A percentile compares a stretch with the other conserved stretches of the same genome.
phyloP scores from a whole-genome alignment of 805 yeast species.

The Cyberlindnera petersonii region DNA sequence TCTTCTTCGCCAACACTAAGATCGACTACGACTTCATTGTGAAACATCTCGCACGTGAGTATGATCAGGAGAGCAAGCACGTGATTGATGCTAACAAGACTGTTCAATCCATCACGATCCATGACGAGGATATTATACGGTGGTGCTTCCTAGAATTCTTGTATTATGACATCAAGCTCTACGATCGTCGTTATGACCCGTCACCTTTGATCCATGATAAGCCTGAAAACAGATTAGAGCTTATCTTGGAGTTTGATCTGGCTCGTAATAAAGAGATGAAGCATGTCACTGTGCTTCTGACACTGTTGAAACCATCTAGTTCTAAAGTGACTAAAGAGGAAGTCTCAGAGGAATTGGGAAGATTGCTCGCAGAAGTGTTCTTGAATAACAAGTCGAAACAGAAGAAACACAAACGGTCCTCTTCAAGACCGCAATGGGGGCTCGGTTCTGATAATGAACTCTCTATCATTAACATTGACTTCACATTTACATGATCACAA shows the following conservation, averaged over 20 bases:
- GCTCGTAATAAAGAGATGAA: neutral
- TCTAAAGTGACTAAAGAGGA: constrained; percentile 11
- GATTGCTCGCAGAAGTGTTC: constrained; percentile 16
- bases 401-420: constrained; percentile 11
- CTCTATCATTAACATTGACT: constrained; percentile 13
- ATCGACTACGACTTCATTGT: constrained; percentile 14
- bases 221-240: constrained; percentile 13
- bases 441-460: constrained; percentile 22
- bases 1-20: constrained; percentile 9
- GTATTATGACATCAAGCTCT: constrained; percentile 13
- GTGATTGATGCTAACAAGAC: constrained; percentile 3
- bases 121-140: constrained; percentile 12
- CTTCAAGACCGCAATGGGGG: constrained; percentile 23
- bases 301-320: constrained; percentile 14
- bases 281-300: constrained; percentile 5
- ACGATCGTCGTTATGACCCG: constrained; percentile 13
- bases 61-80: neutral
- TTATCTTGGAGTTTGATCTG: constrained; percentile 8
- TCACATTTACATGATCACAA: constrained; percentile 7
- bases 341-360: constrained; percentile 10
- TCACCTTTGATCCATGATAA: constrained; percentile 10
- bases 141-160: constrained; percentile 20
- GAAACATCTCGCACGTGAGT: constrained; percentile 15
- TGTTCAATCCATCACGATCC: constrained; percentile 4
- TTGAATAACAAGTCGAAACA: constrained; percentile 4